Conservation (phyloP, 352 stramenopile genomes). For the Phytophthora colocasiae region DNA sequence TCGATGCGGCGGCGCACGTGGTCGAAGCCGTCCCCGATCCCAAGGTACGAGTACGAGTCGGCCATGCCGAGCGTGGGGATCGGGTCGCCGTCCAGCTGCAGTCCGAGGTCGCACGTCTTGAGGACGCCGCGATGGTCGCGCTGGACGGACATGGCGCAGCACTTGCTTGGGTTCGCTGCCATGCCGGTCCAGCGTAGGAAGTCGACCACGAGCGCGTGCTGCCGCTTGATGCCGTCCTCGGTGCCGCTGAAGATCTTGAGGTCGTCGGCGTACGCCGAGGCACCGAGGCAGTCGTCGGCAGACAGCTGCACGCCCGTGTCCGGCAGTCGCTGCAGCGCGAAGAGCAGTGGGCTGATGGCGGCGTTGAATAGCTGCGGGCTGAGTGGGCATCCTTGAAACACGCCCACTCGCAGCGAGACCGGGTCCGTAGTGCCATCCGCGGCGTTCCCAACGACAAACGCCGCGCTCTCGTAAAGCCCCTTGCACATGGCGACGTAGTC, state of each 20-base stretch:
- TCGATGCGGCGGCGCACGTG: slow-evolving; percentile 2
- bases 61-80: not conserved
- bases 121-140: not conserved
- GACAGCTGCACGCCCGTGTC: slow-evolving; percentile 7
- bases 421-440: slow-evolving; percentile 23
- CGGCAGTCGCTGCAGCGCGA: slow-evolving; percentile 2
- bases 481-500: slow-evolving; percentile 13
- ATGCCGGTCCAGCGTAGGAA: slow-evolving; percentile 20
- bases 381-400: slow-evolving; percentile 36
- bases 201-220: slow-evolving; percentile 2
- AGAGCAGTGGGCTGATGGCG: slow-evolving; percentile 21
- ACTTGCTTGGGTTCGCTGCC: slow-evolving; percentile 4
- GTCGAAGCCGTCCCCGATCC: slow-evolving; percentile 4
- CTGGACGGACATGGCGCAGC: not conserved
- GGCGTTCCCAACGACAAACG: slow-evolving; percentile 27
- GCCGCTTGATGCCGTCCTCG: slow-evolving; percentile 14
- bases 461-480: slow-evolving; percentile 8
- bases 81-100: not conserved
- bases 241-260: slow-evolving; percentile 33
- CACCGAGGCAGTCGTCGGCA: no score
- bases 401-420: not conserved
- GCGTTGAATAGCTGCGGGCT: slow-evolving; percentile 37
- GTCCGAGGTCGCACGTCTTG: not conserved
- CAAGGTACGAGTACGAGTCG: slow-evolving; percentile 1
- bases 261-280: no score